Base-by-base conservation (phyloP, 495 filamentous ascomycete species). In the Talaromyces adpressus region DNA sequence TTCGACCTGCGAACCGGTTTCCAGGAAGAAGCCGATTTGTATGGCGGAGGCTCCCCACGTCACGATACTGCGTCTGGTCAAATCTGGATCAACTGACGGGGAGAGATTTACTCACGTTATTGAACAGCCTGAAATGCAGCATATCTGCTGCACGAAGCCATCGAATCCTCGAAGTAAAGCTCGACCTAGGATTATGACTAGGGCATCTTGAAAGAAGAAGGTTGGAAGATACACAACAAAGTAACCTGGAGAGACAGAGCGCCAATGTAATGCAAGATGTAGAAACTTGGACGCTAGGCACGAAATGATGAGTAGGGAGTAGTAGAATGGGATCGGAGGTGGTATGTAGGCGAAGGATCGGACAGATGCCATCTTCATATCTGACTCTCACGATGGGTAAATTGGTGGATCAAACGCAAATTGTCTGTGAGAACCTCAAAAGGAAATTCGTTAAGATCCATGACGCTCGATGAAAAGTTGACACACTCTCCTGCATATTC, bases 21-120 rank as follows among this genome's bases (percentile, higher is more conserved):
- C 74, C 49, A 77, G 65, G 63, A 75, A 79, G 66, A 79, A 79
- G 36, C 75, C 75, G 54, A 77, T 75, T 59, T 77, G 75, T 23
- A 75, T 69, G 36, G 75, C 70, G 25, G 73, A 67, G 0, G 74
- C 71, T 23, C 67, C 71, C 64, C 70, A 75, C 14, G 72, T 73
- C 23, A 75, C 18, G 32, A 75, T 22, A 30, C 73, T 65, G 18
- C 4, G 29, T 30, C 29, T 30, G 6, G 29, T 30, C 7, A 30
- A 30, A 6, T 30, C 29, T 30, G 29, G 6, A 0, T 7, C 1
- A 30, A 7, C 7, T 27, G 4, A 0, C 11, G 29, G 2, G 18
- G 12, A 34, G 3, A 4, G 29, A 25, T 18, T 54, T 7, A 36
- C 56, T 32, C 14, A 58, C 56, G 56, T 16, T 20, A 58, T 58